These are phyloP conservation scores for Sporothrix euskadiensis DNA, from an alignment of 2,329 filamentous ascomycete genomes.

Conservation along the genomic window DNA sequence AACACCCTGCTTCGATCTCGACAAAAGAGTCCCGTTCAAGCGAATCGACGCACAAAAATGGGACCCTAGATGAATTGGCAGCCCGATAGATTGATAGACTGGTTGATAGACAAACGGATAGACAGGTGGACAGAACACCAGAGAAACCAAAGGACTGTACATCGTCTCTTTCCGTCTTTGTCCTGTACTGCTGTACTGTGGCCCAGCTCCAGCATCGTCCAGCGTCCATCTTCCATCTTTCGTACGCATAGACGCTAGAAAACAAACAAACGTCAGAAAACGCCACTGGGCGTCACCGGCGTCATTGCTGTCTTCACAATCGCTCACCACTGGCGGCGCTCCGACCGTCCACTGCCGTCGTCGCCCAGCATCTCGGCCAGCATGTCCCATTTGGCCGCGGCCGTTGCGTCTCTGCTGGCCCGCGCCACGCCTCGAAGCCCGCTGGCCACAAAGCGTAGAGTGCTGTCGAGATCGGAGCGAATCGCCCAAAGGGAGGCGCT, in stretches of 20 bases:
- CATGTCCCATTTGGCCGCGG: slow-evolving; percentile 69
- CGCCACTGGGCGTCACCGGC: background rate
- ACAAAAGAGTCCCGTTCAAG: background rate
- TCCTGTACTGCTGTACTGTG: background rate
- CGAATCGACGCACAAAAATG: background rate
- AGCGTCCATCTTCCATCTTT: background rate
- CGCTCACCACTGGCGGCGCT: background rate
- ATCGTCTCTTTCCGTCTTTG: background rate
- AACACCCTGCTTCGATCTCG: background rate
- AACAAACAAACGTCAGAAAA: background rate
- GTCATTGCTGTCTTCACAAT: background rate
- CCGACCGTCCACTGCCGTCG: slow-evolving; percentile 35
- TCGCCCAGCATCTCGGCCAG: slow-evolving; percentile 76
- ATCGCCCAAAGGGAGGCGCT: slow-evolving; percentile 57
- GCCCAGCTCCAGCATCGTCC: background rate
- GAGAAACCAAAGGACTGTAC: background rate
- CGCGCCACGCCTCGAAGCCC: slow-evolving; percentile 75
- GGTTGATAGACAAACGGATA: too few species aligned
- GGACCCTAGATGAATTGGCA: background rate
- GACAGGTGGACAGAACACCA: background rate
- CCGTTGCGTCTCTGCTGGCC: slow-evolving; percentile 62
- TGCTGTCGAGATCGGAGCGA: slow-evolving; percentile 62
- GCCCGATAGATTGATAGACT: too few species aligned
- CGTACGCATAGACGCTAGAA: background rate
- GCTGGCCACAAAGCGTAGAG: slow-evolving; percentile 69